Base-by-base conservation (phyloP, 1,284 basidiomycete genomes). In the Microbotryum saponariae region DNA sequence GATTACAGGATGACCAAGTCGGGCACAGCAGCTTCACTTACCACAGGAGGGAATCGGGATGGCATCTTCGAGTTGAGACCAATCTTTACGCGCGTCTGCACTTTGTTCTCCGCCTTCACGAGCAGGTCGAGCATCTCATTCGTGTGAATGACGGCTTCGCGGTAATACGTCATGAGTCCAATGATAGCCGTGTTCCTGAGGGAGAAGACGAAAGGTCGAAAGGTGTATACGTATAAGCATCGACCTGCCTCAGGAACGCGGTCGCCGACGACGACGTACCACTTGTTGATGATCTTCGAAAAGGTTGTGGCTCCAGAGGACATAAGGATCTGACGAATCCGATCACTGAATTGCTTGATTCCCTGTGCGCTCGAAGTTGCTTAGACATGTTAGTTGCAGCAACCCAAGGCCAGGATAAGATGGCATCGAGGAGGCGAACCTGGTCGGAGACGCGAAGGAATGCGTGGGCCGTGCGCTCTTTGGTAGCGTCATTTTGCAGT, bases 271-370 rank as follows among this genome's bases (percentile, higher is more conserved):
- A 73, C 71, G 8, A 75, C 76, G 70, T 77, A 75, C 76, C 75
- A 78, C 79, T 97, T 97, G 81, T 98, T 98, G 74, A 97, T 89
- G 72, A 99, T 97, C 82, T 99, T 99, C 65, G 90, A 91, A 82
- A 98, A 98, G 0, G 96, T 97, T 1, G 94, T 94, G 0, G 92
- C 94, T 63, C 96, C 96, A 2, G 96, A 97, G 71, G 91, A 92
- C 96, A 99, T 98, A 66, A 99, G 79, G 21, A 98, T 89, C 76
- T 97, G 94, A 59, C 94, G 83, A 44, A 51, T 51, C 20, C 54
- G 83, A 77, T 97, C 97, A 78, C 93, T 92, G 81, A 97, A 96
- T 73, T 89, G 86, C 72, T 94, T 89, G 54, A 99, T 89, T 69
- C 89, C 88, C 84, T 70, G 16, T 6, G 16, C 37, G 37, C 37